Evolutionary conservation across 441 rosid species (phyloP).

Genomic region (Eruca vesicaria): DNA sequence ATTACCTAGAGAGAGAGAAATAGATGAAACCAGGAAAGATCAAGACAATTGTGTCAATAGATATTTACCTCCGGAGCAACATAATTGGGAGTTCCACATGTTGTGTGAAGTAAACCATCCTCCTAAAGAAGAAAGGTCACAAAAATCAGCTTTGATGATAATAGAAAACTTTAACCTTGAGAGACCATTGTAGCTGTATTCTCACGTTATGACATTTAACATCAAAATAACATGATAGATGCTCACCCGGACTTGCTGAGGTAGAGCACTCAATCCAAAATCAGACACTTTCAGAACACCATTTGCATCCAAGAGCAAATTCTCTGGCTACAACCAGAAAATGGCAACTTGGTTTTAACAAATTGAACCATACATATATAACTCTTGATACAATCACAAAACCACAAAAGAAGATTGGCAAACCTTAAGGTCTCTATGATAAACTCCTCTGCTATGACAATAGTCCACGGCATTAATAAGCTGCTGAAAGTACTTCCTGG

Average conservation of each 20-base stretch:
- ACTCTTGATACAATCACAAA: not conserved
- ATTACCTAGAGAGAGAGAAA: slow-evolving; percentile 62
- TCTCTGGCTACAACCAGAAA: slow-evolving; percentile 76
- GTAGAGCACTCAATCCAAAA: slow-evolving; percentile 96
- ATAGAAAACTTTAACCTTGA: not conserved
- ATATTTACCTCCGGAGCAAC: slow-evolving; percentile 96
- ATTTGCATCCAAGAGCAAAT: slow-evolving; percentile 83
- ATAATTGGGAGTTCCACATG: slow-evolving; percentile 99
- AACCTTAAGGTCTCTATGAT: slow-evolving; percentile 96
- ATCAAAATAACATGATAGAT: not conserved
- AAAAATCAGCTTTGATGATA: slow-evolving; percentile 15
- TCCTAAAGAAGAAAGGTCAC: slow-evolving; percentile 51
- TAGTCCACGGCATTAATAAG: slow-evolving; percentile 97
- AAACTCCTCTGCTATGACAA: slow-evolving; percentile 95
- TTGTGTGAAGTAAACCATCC: slow-evolving; percentile 97
- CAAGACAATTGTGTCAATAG: not conserved
- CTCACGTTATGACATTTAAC: not conserved
- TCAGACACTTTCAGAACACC: slow-evolving; percentile 91
- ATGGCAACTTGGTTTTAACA: not conserved
- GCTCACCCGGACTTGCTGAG: slow-evolving; percentile 98
- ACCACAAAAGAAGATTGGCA: not conserved
- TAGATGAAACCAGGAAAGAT: not conserved
- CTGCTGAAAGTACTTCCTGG: slow-evolving; percentile 92
- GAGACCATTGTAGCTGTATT: slow-evolving; percentile 1
- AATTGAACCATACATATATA: not conserved